phyloP scores from a whole-genome alignment of 2,329 filamentous ascomycete species.

The Xylaria sp. region DNA sequence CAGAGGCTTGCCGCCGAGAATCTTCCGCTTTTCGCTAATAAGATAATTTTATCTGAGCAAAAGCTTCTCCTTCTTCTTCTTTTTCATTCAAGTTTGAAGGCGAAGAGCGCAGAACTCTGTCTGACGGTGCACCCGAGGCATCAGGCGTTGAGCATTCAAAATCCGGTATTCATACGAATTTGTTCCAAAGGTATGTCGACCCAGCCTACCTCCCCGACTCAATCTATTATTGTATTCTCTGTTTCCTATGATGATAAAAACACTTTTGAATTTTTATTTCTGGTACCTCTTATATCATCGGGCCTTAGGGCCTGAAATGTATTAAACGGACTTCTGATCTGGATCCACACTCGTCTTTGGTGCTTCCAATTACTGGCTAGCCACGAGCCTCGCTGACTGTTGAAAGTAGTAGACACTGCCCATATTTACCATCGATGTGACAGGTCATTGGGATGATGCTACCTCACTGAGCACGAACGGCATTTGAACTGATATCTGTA shows the following conservation, averaged over 20 bases:
- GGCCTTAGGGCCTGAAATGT: slow-evolving; percentile 73
- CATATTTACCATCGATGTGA: background rate
- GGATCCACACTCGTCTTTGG: slow-evolving; percentile 23
- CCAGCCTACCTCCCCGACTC: slow-evolving; percentile 27
- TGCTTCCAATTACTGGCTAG: background rate
- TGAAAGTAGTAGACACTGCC: slow-evolving; percentile 8
- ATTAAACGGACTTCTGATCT: slow-evolving; percentile 86
- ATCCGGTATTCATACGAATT: background rate
- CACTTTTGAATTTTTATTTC: slow-evolving; percentile 72
- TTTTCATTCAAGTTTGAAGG: background rate
- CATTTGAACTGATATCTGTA: background rate
- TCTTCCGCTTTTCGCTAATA: slow-evolving; percentile 29
- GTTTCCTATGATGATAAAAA: slow-evolving; percentile 74
- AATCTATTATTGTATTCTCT: slow-evolving; percentile 33
- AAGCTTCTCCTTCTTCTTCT: slow-evolving; percentile 2
- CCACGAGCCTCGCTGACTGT: slow-evolving; percentile 26
- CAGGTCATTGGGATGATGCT: background rate
- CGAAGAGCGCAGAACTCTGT: background rate
- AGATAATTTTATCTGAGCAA: slow-evolving; percentile 19
- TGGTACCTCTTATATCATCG: slow-evolving; percentile 98
- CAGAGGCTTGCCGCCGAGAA: slow-evolving; percentile 23
- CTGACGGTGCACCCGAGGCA: background rate
- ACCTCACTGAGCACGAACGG: background rate
- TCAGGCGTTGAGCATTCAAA: background rate
- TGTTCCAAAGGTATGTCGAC: slow-evolving; percentile 50